Percentiles rank a stretch among this genome's conserved stretches.
phyloP scores from a whole-genome alignment of 352 stramenopile genomes.

The Plasmopara halstedii region DNA sequence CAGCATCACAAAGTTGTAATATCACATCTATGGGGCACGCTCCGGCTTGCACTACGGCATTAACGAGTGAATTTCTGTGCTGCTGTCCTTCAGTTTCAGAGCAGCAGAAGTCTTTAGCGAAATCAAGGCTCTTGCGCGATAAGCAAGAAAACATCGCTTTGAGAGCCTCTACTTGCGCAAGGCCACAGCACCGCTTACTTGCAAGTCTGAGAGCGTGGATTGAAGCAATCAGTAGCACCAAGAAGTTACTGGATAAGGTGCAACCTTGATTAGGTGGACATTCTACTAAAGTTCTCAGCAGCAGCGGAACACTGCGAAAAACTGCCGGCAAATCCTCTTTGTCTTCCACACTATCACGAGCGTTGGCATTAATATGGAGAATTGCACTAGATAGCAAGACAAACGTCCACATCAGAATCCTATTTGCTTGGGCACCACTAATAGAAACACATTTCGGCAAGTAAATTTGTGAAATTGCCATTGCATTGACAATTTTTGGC shows the following conservation, averaged over 20 bases:
- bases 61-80: constrained; percentile 8
- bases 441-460: constrained; percentile 18
- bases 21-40: constrained; percentile 37
- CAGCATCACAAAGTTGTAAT: constrained; percentile 34
- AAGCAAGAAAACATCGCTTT: constrained; percentile 33
- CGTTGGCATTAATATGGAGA: constrained; percentile 37
- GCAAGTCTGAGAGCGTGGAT: constrained; percentile 29
- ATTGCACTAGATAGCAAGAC: constrained; percentile 32
- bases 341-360: constrained; percentile 32
- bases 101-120: constrained; percentile 15
- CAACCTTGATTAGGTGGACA: constrained; percentile 2
- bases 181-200: constrained; percentile 26
- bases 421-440: constrained; percentile 1
- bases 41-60: constrained; percentile 27
- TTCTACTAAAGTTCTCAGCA: constrained; percentile 20
- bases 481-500: constrained; percentile 40
- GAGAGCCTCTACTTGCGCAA: constrained; percentile 32
- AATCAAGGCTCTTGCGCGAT: constrained; percentile 27
- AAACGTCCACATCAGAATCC: constrained; percentile 18
- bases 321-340: constrained; percentile 31
- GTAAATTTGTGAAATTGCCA: constrained; percentile 28
- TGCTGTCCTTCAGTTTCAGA: constrained; percentile 7
- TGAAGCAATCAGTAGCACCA: constrained; percentile 20
- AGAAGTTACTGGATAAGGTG: constrained; percentile 14
- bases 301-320: constrained; percentile 27